Conservation (phyloP, 306 rosid genomes). For the Vigna mungo region DNA sequence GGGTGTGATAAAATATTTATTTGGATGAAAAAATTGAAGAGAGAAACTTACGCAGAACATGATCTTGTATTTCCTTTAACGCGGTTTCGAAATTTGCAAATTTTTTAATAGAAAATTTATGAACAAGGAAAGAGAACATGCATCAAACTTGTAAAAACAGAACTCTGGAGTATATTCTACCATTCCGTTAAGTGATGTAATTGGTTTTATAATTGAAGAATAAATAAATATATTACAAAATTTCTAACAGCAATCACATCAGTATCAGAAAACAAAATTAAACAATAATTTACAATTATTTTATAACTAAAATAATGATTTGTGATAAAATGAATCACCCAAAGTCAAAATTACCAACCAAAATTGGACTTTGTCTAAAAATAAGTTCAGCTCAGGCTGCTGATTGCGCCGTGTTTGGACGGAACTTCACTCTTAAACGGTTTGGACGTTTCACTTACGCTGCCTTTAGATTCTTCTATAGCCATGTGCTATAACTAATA, state of each 20-base stretch:
- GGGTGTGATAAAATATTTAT: too few relatives aligned
- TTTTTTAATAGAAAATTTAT: too few relatives aligned
- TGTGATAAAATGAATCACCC: neutral
- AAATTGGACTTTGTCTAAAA: slow-evolving; percentile 13
- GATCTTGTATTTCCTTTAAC: too few relatives aligned
- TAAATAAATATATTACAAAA: neutral
- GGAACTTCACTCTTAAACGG: neutral
- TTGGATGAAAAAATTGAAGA: too few relatives aligned
- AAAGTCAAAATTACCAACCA: slow-evolving; percentile 1
- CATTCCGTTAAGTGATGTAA: neutral
- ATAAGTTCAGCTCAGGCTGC: neutral
- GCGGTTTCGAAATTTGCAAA: too few relatives aligned
- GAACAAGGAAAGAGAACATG: too few relatives aligned
- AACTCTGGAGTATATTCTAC: neutral
- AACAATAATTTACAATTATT: neutral
- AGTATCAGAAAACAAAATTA: neutral
- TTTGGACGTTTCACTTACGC: neutral
- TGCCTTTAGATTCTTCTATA: neutral
- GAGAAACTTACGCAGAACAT: too few relatives aligned
- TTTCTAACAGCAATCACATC: neutral
- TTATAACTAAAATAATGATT: neutral
- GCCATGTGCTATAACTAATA: neutral
- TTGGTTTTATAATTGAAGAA: too few relatives aligned
- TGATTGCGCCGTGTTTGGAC: slow-evolving; percentile 26
- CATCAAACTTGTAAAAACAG: too few relatives aligned